Base-by-base conservation (phyloP, 495 filamentous ascomycete genomes). In the Xylaria flabelliformis region DNA sequence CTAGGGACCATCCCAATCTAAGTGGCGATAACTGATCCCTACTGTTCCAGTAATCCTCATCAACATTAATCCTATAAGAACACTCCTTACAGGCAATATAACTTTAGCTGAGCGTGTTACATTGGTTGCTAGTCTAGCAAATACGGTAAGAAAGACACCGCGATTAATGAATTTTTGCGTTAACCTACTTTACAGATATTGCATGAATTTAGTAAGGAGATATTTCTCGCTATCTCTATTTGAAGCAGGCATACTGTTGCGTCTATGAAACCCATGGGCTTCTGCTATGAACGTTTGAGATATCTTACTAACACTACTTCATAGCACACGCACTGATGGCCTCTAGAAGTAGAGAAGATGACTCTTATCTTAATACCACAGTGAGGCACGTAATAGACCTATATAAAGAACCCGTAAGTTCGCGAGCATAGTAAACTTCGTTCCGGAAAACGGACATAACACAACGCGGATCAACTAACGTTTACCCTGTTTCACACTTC, bases 31-130 rank as follows among this genome's bases (percentile, higher is more conserved):
- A 46, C 42, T 46, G 15, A 46, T 2, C 17, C 13, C 42, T 2
- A 46, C 13, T 46, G 13, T 46, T 46, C 42, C 4, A 46, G 42
- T 62, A 1, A 69, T 69, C 17, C 13, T 62, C 0, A 3, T 69
- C 17, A 51, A 69, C 19, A 7, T n/a, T 44, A 0, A 5, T 9
- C 26, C 34, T 10, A 10, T 69, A 12, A 34, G 17, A 29, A 0
- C 53, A 8, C 29, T 69, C 2, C 6, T 62, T 0, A 36, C 8
- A 15, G 19, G 39, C 29, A 15, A 48, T 9, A 39, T 62, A 19
- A 69, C 67, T 19, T n/a, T 69, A 36, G 55, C 67, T 19, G 67
- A 69, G 29, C 67, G 67, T 7, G 21, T 56, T 36, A 21, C 8
- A 9, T 4, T 46, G 12, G 1, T 55, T 2, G 32, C 55, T 19